phyloP scores from a whole-genome alignment of 192 early-diverging fungal species.

The Backusella mclennaniae region DNA sequence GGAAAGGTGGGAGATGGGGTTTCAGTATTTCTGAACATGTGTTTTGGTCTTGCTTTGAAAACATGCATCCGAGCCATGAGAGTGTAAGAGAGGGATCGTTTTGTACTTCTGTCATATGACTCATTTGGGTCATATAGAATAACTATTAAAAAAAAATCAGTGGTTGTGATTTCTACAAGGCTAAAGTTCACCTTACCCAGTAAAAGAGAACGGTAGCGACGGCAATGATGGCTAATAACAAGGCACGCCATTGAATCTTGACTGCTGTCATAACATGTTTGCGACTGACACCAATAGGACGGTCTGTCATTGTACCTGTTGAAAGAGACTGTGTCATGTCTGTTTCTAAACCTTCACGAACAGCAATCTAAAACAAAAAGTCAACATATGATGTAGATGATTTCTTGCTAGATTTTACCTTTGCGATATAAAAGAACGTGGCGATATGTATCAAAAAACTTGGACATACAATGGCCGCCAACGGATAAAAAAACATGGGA shows the following conservation, averaged over 20 bases:
- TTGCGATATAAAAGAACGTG: slow-evolving; percentile 53
- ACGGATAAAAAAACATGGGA: slow-evolving; percentile 50
- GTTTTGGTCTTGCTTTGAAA: slow-evolving; percentile 29
- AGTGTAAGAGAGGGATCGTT: slow-evolving; percentile 13
- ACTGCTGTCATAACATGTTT: slow-evolving; percentile 51
- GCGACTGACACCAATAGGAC: slow-evolving; percentile 4
- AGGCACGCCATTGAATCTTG: slow-evolving; percentile 54
- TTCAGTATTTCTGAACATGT: slow-evolving; percentile 32
- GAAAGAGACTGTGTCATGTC: slow-evolving; percentile 29
- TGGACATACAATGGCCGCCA: slow-evolving; percentile 48
- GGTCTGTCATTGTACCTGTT: slow-evolving; percentile 4
- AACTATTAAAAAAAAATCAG: slow-evolving; percentile 17
- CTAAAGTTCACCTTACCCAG: slow-evolving; percentile 30
- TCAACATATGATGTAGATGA: background rate
- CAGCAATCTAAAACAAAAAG: slow-evolving; percentile 19
- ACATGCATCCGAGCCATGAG: slow-evolving; percentile 43
- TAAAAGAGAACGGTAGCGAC: slow-evolving; percentile 46
- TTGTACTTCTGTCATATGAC: slow-evolving; percentile 21
- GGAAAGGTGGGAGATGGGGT: slow-evolving; percentile 42
- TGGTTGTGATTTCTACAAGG: too few species aligned
- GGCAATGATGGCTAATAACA: slow-evolving; percentile 44
- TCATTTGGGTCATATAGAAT: slow-evolving; percentile 49
- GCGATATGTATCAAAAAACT: slow-evolving; percentile 49
- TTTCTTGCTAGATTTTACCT: slow-evolving; percentile 12
- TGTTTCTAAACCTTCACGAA: slow-evolving; percentile 32